Evolutionary conservation across 1,284 basidiomycete species (phyloP), one percentile per base, ranked within the genome.

Genomic region (Pyrrhoderma noxium): DNA sequence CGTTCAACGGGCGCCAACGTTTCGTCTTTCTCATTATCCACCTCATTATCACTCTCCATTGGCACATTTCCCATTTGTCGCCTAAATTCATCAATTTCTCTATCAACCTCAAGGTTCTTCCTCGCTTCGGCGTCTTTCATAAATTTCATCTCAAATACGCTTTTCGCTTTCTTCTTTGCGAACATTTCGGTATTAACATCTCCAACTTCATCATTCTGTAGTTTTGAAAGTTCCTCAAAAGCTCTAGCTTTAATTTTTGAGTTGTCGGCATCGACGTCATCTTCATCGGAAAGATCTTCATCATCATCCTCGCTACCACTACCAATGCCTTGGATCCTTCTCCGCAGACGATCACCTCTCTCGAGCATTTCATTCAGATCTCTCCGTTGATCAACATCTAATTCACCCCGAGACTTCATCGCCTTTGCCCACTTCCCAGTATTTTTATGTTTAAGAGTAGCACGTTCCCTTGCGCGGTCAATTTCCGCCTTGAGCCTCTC

Each of bases 101-200:
- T 74, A 53, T 82, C 72, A 0, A 79, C 78, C 47, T 72, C 74
- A 13, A 66, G 71, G 60, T 80, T 72, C 52, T 82, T 76, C 57
- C 89, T 74, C 11, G 79, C 79, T 69, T 85, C 82, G 0, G 89
- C 92, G 54, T 93, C 86, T 64, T 87, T 83, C 93, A 96, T 96
- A 67, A 96, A 96, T 68, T 93, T 93, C 93, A 96, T 94, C 59
- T 80, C 76, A 66, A 93, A 87, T 9, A 95, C 75, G 61, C 82
- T 80, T 63, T 82, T 82, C 53, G 73, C 70, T 60, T 77, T 76
- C 56, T 63, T 64, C 9, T 59, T 62, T 11, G 27, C 27, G 11
- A 14, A 40, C 11, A 48, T n/a, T n/a, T n/a, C 60, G 14, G 61
- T 67, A 7, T 53, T 57, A 23, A 61, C 58, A 7, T 65, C 65